phyloP scores from a whole-genome alignment of 371 early-diverging fungal species.

The Syncephalastrum monosporum region DNA sequence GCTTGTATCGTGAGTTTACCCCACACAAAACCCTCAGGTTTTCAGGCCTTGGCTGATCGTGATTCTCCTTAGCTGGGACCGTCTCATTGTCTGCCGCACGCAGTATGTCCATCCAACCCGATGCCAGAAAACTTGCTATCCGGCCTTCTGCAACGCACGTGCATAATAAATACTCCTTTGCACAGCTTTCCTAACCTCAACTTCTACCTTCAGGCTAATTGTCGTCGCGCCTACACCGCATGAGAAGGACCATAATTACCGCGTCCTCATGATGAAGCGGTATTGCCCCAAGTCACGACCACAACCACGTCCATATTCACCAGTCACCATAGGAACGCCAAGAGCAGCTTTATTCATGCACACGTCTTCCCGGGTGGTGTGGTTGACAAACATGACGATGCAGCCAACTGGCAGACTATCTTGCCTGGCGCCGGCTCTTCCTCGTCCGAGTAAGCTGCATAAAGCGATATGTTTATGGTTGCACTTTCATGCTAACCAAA shows the following conservation, averaged over 20 bases:
- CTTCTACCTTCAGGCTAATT: conserved; percentile 32
- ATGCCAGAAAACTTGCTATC: conserved; percentile 13
- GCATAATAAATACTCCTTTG: not conserved
- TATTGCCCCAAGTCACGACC: conserved; percentile 6
- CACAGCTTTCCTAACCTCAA: not conserved
- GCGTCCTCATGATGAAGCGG: conserved; percentile 62
- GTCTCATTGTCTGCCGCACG: not conserved
- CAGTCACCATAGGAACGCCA: conserved; percentile 35
- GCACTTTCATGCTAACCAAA: conserved; percentile 1
- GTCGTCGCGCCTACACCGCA: conserved; percentile 45
- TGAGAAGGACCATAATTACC: conserved; percentile 44
- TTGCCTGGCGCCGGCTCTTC: conserved; percentile 14
- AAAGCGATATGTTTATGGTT: not conserved
- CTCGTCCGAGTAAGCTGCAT: conserved; percentile 1
- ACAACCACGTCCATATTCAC: not conserved
- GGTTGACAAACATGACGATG: conserved; percentile 56
- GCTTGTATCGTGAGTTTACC: no score
- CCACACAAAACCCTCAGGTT: no score
- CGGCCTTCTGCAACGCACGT: conserved; percentile 32
- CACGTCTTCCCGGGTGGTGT: conserved; percentile 67
- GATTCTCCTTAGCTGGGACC: conserved; percentile 15
- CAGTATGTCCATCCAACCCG: not conserved
- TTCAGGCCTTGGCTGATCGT: no score
- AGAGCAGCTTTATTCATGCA: conserved; percentile 55
- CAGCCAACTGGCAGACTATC: conserved; percentile 34